Evolutionary conservation across 2,329 filamentous ascomycete species (phyloP), one percentile per base, ranked within the genome.

Genomic region (Exophiala phaeomuriformis): DNA sequence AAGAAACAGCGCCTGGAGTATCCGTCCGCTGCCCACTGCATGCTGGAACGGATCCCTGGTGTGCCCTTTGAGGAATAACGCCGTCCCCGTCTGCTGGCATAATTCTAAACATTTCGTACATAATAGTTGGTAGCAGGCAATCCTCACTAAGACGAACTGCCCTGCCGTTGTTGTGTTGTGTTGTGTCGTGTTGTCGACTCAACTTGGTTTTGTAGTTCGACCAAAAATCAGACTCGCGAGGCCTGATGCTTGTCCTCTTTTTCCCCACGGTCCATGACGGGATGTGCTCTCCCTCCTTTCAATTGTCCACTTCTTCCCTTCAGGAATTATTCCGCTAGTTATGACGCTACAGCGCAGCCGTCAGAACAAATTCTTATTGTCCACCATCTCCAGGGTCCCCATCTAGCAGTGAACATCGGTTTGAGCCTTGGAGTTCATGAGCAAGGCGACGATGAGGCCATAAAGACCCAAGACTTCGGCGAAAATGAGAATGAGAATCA

Each of bases 401-500:
- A 54, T 64, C 65, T 82, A 82, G 74, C 86, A 90, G 57, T 63
- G 69, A 64, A 78, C 79, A 66, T 84, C 80, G 64, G 82, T 74
- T 56, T 74, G 75, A 37, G 86, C 87, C 79, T 93, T 94, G 56
- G 93, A 95, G 87, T 97, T 98, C 94, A 98, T 98, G 70, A 98
- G 84, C 69, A 98, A 86, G 62, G 93, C 93, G 64, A 98, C 93
- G 72, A 98, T 98, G 68, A 98, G 82, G 72, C 93, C 93, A 78
- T 98, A 98, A 55, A 98, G 88, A 93, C 91, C 90, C 85, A 96
- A 77, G 64, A 96, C 90, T 91, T 96, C 90, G 64, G 90, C 90
- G 81, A 95, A 96, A 91, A 96, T 96, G 76, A 96, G 88, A 78
- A 96, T 96, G 71, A 96, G 75, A 75, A 96, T 95, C 90, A 96